Evolutionary conservation across 345 rosid genomes (phyloP), one percentile per base, ranked within the genome.

Genomic region (Pelargonium nanum): DNA sequence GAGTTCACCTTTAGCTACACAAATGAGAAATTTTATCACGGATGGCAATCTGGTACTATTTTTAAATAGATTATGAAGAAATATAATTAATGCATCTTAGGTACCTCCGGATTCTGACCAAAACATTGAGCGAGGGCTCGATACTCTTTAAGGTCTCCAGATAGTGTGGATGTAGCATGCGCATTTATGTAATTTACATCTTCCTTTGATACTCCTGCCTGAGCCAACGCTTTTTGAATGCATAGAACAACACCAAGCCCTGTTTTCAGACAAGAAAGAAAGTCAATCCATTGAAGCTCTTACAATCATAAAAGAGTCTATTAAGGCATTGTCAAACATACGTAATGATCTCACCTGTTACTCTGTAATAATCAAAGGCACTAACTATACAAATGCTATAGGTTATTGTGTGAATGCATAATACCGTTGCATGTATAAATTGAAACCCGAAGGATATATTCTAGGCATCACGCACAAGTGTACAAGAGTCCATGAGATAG

Each of bases 131-230:
- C 66, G 30, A 83, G 69, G 61, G 83, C 87, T 59, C 70, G 69
- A 65, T 65, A 80, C 60, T 83, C 85, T 58, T 76, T 78, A 22
- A 76, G 68, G 59, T 83, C 85, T 51, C 83, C 85, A 45, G 78
- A 65, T 44, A 68, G 76, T 44, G 87, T 75, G 9, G 87, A 83
- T 16, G 84, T 75, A 56, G 83, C 87, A 72, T 83, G 84, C 9
- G 87, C 87, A 68, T 83, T 83, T 67, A 83, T 74, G 67, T 83
- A 83, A 26, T 83, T 83, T 15, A 83, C 77, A 48, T 83, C 84
- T 73, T 83, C 83, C 55, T 66, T 75, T 12, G 79, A 59, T 30
- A 80, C 76, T 23, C 78, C 81, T n/a, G 81, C 55, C 59, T 63
- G 76, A 22, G 76, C 70, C 54, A 83, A 74, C 57, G 84, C 87